A percentile compares a stretch with the other conserved stretches of the same genome.
Conservation (phyloP, 2,329 filamentous ascomycete genomes). For the Colletotrichum salicis region DNA sequence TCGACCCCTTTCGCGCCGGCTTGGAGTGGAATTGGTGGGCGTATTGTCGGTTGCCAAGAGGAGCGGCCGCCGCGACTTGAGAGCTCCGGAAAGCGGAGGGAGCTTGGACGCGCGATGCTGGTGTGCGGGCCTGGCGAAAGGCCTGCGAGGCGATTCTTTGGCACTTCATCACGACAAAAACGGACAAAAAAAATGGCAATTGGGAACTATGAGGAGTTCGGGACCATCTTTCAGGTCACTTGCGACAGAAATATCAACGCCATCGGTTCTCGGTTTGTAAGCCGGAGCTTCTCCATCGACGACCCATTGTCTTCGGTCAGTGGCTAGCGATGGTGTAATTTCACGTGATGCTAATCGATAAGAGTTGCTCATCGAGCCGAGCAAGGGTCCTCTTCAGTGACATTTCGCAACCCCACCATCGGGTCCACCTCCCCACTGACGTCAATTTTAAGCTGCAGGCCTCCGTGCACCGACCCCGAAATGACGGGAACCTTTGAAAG, state of each 20-base stretch:
- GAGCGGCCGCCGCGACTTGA: not conserved
- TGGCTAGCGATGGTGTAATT: slow-evolving; percentile 30
- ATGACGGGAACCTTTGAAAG: not conserved
- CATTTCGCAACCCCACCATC: not conserved
- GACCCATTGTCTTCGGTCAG: slow-evolving; percentile 20
- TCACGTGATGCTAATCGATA: slow-evolving; percentile 33
- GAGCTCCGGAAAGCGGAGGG: slow-evolving; percentile 23
- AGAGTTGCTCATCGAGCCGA: not conserved
- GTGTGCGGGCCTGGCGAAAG: slow-evolving; percentile 31
- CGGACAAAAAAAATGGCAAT: not conserved
- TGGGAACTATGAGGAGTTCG: not conserved
- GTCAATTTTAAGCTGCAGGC: slow-evolving; percentile 30
- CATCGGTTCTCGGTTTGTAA: slow-evolving; percentile 26
- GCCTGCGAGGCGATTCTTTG: slow-evolving; percentile 35
- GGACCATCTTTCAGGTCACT: not conserved
- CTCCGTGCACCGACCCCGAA: slow-evolving; percentile 20
- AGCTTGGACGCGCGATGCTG: slow-evolving; percentile 9
- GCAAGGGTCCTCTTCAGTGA: not conserved
- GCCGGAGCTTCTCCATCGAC: slow-evolving; percentile 16
- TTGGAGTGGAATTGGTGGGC: slow-evolving; percentile 33
- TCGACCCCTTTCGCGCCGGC: slow-evolving; percentile 28
- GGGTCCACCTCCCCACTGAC: slow-evolving; percentile 20
- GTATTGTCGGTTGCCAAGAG: slow-evolving; percentile 19
- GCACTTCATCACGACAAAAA: slow-evolving; percentile 29
- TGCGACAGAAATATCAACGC: not conserved